Evolutionary conservation across 2,329 filamentous ascomycete genomes (phyloP), one percentile per base, ranked within the genome.

Genomic region (Colletotrichum karsti): DNA sequence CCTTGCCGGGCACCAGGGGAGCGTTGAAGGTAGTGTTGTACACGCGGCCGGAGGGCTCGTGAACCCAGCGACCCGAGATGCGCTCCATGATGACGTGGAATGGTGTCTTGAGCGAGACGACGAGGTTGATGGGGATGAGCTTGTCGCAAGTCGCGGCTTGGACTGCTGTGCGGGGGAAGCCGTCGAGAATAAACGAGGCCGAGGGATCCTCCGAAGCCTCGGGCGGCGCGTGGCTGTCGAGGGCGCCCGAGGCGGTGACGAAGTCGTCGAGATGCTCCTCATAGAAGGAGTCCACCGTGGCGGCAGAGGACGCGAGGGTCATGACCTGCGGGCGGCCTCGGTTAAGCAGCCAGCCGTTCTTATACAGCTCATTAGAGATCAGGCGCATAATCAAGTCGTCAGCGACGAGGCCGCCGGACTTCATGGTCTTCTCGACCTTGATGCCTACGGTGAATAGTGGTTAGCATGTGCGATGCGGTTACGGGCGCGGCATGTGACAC

Each of bases 11-110:
- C 1, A 95, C 90, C 72, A 91, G 92, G 1, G 96, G 96, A 7
- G 92, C 87, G 76, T 98, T 94, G 84, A 97, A 99, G 0, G 91
- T 91, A 3, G 94, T 97, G 79, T 99, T 99, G 85, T 99, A 99
- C 15, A 98, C 92, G 28, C 96, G 88, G 2, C 96, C 96, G 0
- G 94, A 97, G 1, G 94, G 90, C 74, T 93, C 92, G 80, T 99
- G 96, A 42, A 98, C 92, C 95, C 95, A 98, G 64, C 96, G 92
- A 57, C 94, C 94, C 46, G 93, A 90, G 73, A 99, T 98, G 62
- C 96, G 92, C 73, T 94, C 90, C 72, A 98, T 87, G 69, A 99
- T 94, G 69, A 98, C 93, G 8, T 92, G 88, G 35, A 93, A 89
- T 0, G 96, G 96, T 0, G 95, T 98, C 76, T 92, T 88, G 73